These are phyloP conservation scores for Sporormia fimetaria DNA, from an alignment of 495 filamentous ascomycete genomes.

Conservation along the genomic window DNA sequence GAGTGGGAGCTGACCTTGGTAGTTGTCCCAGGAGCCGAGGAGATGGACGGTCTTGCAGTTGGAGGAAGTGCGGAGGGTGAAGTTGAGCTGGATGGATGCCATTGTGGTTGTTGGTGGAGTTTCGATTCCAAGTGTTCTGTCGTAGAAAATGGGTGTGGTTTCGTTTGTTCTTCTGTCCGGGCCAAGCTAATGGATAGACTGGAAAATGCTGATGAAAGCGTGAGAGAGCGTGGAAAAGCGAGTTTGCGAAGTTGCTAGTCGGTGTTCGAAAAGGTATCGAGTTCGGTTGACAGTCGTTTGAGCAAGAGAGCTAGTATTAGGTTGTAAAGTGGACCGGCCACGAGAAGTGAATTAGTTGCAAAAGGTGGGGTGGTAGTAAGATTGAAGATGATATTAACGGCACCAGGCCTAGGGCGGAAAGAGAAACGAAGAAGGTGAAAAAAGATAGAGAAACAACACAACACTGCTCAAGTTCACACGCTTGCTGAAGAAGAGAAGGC, in stretches of 20 bases:
- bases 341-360: slow-evolving; percentile 22
- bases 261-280: slow-evolving; percentile 2
- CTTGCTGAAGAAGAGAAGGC: slow-evolving; percentile 34
- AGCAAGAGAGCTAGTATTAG: slow-evolving; percentile 35
- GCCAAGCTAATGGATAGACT: slow-evolving; percentile 16
- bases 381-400: slow-evolving; percentile 19
- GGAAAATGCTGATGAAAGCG: slow-evolving; percentile 16
- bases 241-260: slow-evolving; percentile 13
- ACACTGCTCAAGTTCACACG: slow-evolving; percentile 34
- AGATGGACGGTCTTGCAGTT: slow-evolving; percentile 97
- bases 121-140: slow-evolving; percentile 13
- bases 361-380: slow-evolving; percentile 10
- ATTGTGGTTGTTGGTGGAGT: slow-evolving; percentile 24
- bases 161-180: slow-evolving; percentile 8
- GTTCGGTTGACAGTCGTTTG: slow-evolving; percentile 17
- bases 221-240: slow-evolving; percentile 17
- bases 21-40: slow-evolving; percentile 97
- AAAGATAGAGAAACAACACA: slow-evolving; percentile 27
- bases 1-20: slow-evolving; percentile 81
- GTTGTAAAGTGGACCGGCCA: slow-evolving; percentile 33
- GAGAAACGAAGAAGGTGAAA: slow-evolving; percentile 24
- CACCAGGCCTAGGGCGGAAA: slow-evolving; percentile 24
- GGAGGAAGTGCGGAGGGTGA: slow-evolving; percentile 80
- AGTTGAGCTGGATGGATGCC: slow-evolving; percentile 37
- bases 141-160: slow-evolving; percentile 9